These are phyloP conservation scores for Tuber brumale DNA, from an alignment of 495 filamentous ascomycete species.

Conservation along the genomic window DNA sequence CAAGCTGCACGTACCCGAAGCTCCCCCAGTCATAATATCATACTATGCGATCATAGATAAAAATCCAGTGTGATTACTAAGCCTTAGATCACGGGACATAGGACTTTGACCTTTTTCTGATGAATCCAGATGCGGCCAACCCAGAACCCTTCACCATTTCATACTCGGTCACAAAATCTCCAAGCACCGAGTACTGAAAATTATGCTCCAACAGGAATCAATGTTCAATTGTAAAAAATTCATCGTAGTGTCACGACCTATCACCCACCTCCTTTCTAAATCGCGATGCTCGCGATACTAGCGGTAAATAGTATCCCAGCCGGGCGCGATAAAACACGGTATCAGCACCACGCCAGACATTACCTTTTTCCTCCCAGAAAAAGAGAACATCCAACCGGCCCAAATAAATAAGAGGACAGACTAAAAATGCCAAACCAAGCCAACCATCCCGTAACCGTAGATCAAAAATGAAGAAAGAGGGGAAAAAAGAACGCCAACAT, in stretches of 20 bases:
- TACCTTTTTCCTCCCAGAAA: neutral
- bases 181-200: neutral
- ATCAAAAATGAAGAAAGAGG: neutral
- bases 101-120: neutral
- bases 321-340: neutral
- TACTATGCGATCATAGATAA: too few species aligned
- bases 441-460: neutral
- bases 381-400: neutral
- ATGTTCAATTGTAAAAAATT: neutral
- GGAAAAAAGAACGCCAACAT: neutral
- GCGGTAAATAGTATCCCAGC: neutral
- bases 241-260: neutral
- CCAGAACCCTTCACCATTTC: neutral
- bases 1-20: slow-evolving; percentile 3
- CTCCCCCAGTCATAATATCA: neutral
- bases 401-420: neutral
- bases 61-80: neutral
- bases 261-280: neutral
- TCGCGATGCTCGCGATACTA: neutral
- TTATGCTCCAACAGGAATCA: neutral
- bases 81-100: neutral
- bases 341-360: neutral
- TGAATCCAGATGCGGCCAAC: neutral
- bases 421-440: neutral
- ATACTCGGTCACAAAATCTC: neutral